Evolutionary conservation across 306 rosid genomes (phyloP), one percentile per base, ranked within the genome.

Genomic region (Prunus mira): DNA sequence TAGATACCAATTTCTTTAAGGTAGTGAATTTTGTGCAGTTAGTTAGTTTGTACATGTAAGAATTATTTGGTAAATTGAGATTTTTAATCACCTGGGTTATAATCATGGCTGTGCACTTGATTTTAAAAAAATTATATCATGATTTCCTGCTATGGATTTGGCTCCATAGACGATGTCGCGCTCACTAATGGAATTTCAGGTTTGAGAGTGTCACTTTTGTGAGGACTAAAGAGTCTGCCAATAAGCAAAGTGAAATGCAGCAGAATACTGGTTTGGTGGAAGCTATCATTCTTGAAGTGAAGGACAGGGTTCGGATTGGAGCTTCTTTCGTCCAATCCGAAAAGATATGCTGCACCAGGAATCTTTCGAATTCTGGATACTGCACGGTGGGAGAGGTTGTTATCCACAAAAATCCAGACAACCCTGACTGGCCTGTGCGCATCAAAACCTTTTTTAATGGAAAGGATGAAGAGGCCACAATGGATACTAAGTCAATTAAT

Each of bases 261-360:
- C 91, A 78, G 74, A 81, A 82, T 84, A 86, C 97, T 41, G 98
- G 98, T 3, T 74, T 93, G 75, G 91, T 93, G 55, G 98, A 93
- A 81, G 92, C 97, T 25, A 93, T 93, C 46, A 76, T 91, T 46
- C 83, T 93, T 4, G 92, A 93, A 83, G 96, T 93, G 3, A 87
- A 88, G 61, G 97, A 93, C 76, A 81, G 96, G 57, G 74, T 80
- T 34, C 82, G 88, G 69, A 87, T 93, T 51, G 98, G 98, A 34
- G 97, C 92, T 3, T 80, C 91, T n/a, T 86, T 69, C 67, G 79
- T 80, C 32, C 87, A 89, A 63, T 88, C 91, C 4, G 88, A 91
- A 62, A 49, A 38, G 45, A 86, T 93, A 65, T 91, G 97, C 81
- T 93, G 98, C 79, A 80, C 65, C 47, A 87, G 71, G 0, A 28